Percentiles rank a stretch among this genome's conserved stretches.
Conservation (phyloP, 2,329 filamentous ascomycete genomes). For the Aspergillus sp. region DNA sequence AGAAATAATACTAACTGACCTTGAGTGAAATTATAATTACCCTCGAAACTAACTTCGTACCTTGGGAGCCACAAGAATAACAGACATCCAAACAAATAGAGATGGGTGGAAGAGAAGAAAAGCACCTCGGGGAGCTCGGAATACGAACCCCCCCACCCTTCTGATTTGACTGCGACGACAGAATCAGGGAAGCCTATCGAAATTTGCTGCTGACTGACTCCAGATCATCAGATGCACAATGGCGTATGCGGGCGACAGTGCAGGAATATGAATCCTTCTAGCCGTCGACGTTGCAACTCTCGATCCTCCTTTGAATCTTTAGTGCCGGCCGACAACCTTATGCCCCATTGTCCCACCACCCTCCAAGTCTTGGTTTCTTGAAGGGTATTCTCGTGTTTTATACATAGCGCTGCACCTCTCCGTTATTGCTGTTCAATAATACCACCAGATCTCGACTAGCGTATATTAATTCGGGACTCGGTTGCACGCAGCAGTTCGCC, state of each 20-base stretch:
- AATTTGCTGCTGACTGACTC: slow-evolving; percentile 6
- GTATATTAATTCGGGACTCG: no score
- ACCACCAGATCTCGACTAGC: no score
- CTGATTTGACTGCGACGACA: not conserved
- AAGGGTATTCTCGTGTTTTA: not conserved
- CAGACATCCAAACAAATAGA: not conserved
- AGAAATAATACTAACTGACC: not conserved
- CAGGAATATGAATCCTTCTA: slow-evolving; percentile 2
- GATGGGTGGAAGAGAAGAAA: not conserved
- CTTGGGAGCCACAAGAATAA: not conserved
- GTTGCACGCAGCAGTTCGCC: no score
- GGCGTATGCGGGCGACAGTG: slow-evolving; percentile 14
- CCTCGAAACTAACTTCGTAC: slow-evolving; percentile 1
- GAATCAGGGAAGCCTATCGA: slow-evolving; percentile 3
- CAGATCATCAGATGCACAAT: slow-evolving; percentile 17
- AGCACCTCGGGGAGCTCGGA: not conserved
- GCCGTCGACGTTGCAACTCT: slow-evolving; percentile 3
- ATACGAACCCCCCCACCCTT: not conserved
- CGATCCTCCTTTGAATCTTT: slow-evolving; percentile 1
- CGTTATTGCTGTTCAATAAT: no score
- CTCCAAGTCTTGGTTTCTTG: not conserved
- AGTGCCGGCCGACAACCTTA: slow-evolving; percentile 18
- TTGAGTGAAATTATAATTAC: not conserved
- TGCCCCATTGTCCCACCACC: slow-evolving; percentile 17
- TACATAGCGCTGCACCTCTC: not conserved